These are phyloP conservation scores for Ascodesmis nigricans DNA, from an alignment of 495 filamentous ascomycete genomes.

Conservation along the genomic window DNA sequence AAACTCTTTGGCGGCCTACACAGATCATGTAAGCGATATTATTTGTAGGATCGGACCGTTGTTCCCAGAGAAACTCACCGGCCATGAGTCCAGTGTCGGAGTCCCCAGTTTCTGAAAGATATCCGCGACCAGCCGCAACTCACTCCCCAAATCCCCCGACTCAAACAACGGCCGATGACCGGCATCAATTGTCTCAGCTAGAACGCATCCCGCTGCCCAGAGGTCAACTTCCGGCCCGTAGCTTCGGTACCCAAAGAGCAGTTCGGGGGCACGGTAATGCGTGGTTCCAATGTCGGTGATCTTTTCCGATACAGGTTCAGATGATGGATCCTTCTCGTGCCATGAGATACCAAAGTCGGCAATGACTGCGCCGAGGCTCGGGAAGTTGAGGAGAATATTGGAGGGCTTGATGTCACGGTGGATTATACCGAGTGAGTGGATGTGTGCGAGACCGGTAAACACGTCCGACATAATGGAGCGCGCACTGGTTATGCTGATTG, in stretches of 20 bases:
- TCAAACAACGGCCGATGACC: conserved; percentile 47
- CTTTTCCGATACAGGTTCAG: conserved; percentile 46
- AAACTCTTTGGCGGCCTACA: conserved; percentile 13
- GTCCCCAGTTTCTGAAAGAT: conserved; percentile 82
- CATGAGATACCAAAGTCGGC: conserved; percentile 87
- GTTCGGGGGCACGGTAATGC: conserved; percentile 71
- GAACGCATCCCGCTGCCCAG: conserved; percentile 72
- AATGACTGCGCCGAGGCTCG: conserved; percentile 41
- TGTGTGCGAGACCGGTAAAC: conserved; percentile 35
- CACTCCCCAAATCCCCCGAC: conserved; percentile 68
- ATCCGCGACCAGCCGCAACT: conserved; percentile 69
- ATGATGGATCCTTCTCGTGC: conserved; percentile 33
- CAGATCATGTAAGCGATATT: not conserved
- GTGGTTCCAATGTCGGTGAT: conserved; percentile 87
- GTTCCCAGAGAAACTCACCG: conserved; percentile 21
- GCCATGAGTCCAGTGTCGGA: conserved; percentile 56
- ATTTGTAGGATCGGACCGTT: not conserved
- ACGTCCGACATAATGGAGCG: not conserved
- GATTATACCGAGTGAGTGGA: conserved; percentile 56
- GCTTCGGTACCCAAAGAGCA: conserved; percentile 57
- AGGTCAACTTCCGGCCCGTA: conserved; percentile 60
- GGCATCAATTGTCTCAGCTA: conserved; percentile 41
- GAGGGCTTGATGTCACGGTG: conserved; percentile 90
- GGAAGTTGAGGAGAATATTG: conserved; percentile 53
- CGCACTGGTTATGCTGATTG: too few species aligned